Conservation (phyloP, 345 rosid species). For the Brassica juncea region DNA sequence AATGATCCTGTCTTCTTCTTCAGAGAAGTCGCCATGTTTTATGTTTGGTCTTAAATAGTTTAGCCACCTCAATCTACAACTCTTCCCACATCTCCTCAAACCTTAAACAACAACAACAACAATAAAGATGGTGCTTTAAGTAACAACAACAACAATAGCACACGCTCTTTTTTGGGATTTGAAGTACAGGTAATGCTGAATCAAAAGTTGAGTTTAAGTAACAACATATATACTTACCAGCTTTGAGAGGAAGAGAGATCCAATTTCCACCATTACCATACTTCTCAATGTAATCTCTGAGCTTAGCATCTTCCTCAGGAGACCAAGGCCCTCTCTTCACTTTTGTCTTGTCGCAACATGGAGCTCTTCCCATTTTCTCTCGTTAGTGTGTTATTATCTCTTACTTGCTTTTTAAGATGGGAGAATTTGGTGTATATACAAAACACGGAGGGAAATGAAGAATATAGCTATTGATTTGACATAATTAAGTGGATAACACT, state of each 20-base stretch:
- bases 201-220: neutral
- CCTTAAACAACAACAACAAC: conserved; percentile 44
- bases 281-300: conserved; percentile 76
- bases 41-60: conserved; percentile 94
- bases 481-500: too few relatives aligned
- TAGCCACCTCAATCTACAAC: conserved; percentile 95
- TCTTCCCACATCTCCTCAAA: conserved; percentile 93
- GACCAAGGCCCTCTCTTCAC: conserved; percentile 99
- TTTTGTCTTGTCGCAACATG: conserved; percentile 94
- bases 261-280: conserved; percentile 91
- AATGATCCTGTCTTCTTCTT: conserved; percentile 77
- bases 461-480: too few relatives aligned
- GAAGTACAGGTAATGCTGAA: neutral
- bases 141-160: conserved; percentile 10
- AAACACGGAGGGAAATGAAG: too few relatives aligned
- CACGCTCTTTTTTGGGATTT: neutral
- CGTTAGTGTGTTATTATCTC: conserved; percentile 25
- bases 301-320: conserved; percentile 91
- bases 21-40: conserved; percentile 92
- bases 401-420: conserved; percentile 22
- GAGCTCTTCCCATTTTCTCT: conserved; percentile 85
- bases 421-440: too few relatives aligned
- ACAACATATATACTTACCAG: conserved; percentile 51
- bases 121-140: neutral
- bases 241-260: conserved; percentile 93